These are phyloP conservation scores for Nepenthes alata DNA, from an alignment of 179 eudicot species.

Conservation along the genomic window DNA sequence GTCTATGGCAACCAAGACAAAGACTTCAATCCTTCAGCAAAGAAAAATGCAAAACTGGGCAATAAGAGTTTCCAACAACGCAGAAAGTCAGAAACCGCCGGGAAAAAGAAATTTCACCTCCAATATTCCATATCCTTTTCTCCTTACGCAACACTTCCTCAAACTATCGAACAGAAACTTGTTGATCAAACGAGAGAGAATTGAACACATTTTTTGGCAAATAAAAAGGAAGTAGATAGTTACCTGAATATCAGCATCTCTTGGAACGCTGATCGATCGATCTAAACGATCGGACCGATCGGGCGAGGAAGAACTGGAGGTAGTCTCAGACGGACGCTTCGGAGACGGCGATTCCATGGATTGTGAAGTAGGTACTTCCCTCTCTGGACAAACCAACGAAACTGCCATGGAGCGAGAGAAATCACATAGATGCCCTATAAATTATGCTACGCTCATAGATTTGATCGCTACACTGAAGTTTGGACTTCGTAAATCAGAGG, in stretches of 20 bases:
- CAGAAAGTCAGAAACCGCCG: no score
- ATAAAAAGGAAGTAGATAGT: not conserved
- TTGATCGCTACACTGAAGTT: no score
- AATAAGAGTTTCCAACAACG: no score
- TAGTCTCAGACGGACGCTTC: constrained; percentile 16
- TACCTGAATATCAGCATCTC: constrained; percentile 28
- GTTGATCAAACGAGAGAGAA: not conserved
- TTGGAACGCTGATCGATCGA: constrained; percentile 19
- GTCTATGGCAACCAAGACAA: no score
- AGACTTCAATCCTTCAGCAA: no score
- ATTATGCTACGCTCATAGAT: no score
- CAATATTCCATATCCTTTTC: no score
- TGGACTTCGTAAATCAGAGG: no score
- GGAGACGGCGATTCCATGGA: constrained; percentile 27
- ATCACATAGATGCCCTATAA: no score
- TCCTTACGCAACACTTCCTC: no score
- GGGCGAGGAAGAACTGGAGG: constrained; percentile 12
- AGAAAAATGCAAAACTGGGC: no score
- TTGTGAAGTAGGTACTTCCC: constrained; percentile 24
- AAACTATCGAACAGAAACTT: not conserved
- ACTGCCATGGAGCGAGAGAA: not conserved
- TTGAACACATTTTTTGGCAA: not conserved
- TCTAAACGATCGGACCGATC: constrained; percentile 17
- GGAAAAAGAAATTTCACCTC: no score
- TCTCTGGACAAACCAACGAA: constrained; percentile 11